Evolutionary conservation across 306 rosid species (phyloP), one percentile per base, ranked within the genome.

Genomic region (Senna siamea): DNA sequence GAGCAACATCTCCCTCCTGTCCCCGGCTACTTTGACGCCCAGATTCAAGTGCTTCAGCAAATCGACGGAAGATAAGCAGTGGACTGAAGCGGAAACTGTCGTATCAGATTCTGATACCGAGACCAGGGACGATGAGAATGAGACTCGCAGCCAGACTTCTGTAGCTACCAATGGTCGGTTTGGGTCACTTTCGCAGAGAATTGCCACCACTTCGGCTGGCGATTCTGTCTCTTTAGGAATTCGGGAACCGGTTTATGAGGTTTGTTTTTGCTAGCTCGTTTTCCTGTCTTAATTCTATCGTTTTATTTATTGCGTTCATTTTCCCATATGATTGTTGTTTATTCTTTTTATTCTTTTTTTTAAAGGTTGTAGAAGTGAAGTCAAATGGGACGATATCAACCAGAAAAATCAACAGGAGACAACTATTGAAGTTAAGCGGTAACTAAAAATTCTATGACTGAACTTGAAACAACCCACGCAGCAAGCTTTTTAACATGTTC

Each of bases 221-320:
- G 99, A 95, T 19, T 85, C 85, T 75, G 80, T 82, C 3, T 87
- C 92, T 14, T 89, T 92, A 9, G 97, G 98, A 74, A 90, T 95
- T 81, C 96, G 99, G 4, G 99, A 95, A 84, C 93, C 93, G 7
- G 88, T 95, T 67, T 95, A 95, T 70, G 93, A 92, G 89, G 98
- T 95, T 56, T 62, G 82, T 60, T 74, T n/a, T 71, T 22, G 9
- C 4, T 3, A 13, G 22, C 43, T 41, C 57, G 18, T 22, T 44
- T 60, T 9, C 19, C 19, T 14, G 12, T 11, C 34, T 1, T 10
- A 6, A 4, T 53, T 14, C 35, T 4, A 57, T 20, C 3, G 40
- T 41, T 66, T 3, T 46, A n/a, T n/a, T n/a, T n/a, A n/a, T n/a
- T n/a, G n/a, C n/a, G n/a, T n/a, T n/a, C n/a, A 1, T 32, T 50